Percentiles rank a stretch among this genome's conserved stretches.
phyloP scores from a whole-genome alignment of 495 filamentous ascomycete genomes.

The Daldinia loculata region DNA sequence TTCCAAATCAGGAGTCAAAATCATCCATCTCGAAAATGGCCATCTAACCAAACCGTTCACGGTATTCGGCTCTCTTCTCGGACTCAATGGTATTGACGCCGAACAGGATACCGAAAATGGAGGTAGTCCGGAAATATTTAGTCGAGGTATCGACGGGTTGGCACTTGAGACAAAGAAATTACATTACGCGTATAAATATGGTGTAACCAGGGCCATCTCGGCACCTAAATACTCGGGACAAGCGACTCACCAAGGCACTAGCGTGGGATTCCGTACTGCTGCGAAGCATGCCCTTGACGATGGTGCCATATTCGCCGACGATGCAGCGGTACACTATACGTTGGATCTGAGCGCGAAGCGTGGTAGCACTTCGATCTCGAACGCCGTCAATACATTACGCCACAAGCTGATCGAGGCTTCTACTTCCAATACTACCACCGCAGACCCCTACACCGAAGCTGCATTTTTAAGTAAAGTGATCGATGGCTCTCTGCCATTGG shows the following conservation, averaged over 20 bases:
- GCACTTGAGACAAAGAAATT: conserved; percentile 57
- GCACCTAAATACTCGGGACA: conserved; percentile 49
- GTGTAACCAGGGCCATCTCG: conserved; percentile 58
- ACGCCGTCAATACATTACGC: conserved; percentile 51
- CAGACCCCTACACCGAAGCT: conserved; percentile 51
- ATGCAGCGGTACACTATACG: conserved; percentile 58
- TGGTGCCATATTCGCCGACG: conserved; percentile 51
- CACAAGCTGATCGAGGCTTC: conserved; percentile 54
- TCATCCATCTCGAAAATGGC: conserved; percentile 62
- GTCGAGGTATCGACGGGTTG: conserved; percentile 57
- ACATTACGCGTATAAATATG: conserved; percentile 51
- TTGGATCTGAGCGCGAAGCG: conserved; percentile 47
- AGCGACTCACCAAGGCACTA: conserved; percentile 54
- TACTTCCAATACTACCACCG: conserved; percentile 33
- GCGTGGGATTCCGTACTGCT: conserved; percentile 57
- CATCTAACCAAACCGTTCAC: conserved; percentile 65
- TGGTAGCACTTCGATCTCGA: conserved; percentile 52
- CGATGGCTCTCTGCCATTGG: conserved; percentile 49
- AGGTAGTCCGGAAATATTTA: conserved; percentile 48
- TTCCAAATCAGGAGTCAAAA: conserved; percentile 37
- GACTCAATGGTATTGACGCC: conserved; percentile 64
- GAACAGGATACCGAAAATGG: conserved; percentile 61
- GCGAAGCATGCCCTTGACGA: conserved; percentile 46
- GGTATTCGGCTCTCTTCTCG: conserved; percentile 60
- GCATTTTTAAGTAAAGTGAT: conserved; percentile 53